Conservation (phyloP, 345 rosid genomes). For the Euphorbia peplus region DNA sequence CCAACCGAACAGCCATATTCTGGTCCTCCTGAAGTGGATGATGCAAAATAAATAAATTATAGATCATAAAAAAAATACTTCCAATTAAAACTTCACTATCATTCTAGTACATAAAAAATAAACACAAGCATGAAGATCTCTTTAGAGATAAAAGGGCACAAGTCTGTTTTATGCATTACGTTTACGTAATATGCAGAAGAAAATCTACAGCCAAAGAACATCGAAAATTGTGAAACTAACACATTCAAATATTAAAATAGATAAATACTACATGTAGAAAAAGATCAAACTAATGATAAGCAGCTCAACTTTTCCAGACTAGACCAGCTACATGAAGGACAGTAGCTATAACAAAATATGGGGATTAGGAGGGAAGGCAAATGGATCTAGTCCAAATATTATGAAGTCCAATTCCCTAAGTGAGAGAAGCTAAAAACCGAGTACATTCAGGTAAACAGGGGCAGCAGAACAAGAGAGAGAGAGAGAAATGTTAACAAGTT, state of each 20-base stretch:
- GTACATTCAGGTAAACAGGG: background rate
- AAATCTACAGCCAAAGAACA: background rate
- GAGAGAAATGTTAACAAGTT: background rate
- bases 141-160: background rate
- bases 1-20: conserved; percentile 68
- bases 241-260: conserved; percentile 2
- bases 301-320: background rate
- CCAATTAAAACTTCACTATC: conserved; percentile 4
- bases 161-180: background rate
- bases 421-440: background rate
- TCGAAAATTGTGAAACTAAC: background rate
- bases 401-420: background rate
- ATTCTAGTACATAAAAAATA: conserved; percentile 3
- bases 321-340: background rate
- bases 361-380: background rate
- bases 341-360: background rate
- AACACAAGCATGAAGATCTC: background rate
- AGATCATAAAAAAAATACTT: conserved; percentile 4
- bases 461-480: background rate
- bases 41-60: no score
- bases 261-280: background rate
- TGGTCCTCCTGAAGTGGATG: conserved; percentile 70
- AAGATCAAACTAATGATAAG: background rate
- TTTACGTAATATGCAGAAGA: background rate
- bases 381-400: background rate